Base-by-base conservation (phyloP, 345 rosid species). In the Syzygium jambos region DNA sequence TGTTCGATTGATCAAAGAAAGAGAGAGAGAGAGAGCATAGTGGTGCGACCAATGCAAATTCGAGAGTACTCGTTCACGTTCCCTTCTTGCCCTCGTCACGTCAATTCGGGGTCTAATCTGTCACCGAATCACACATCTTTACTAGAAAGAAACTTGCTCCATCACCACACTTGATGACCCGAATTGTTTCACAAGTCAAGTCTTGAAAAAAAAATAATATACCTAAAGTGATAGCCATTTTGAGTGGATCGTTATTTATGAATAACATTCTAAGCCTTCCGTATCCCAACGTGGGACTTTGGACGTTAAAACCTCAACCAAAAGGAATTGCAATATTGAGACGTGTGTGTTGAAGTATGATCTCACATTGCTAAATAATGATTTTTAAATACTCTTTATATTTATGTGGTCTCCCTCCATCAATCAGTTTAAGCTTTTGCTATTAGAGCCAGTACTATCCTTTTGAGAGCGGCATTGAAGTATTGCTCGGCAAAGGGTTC, bases 51-150 rank as follows among this genome's bases (percentile, higher is more conserved):
- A 30, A 65, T 16, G 78, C 5, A 23, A 65, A 34, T 65, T 65
- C 5, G 34, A 65, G 43, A 65, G 41, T 1, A 2, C 0, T 30
- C 3, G 1, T 65, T 16, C 23, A 34, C 78, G 23, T 21, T 65
- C 78, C 78, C 4, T 63, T 29, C 41, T 63, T 29, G 22, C 34
- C 41, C 77, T 29, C 0, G 2, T 63, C 21, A 63, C 77, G 7
- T 63, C 11, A 0, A 0, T 61, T 61, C 2, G 2, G 4, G 14
- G 30, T 6, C 1, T 30, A 1, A 11, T 9, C 43, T 3, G 0
- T 65, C 17, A 30, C 22, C 41, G 34, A 65, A 65, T 65, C 43
- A 30, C 78, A 16, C 3, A 5, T 30, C 22, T 30, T 30, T 7
- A 16, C 9, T 61, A 65, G 2, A 30, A 6, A 19, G 30, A 63